Evolutionary conservation across 2,329 filamentous ascomycete genomes (phyloP), one percentile per base, ranked within the genome.

Genomic region (Fusarium sambucinum): DNA sequence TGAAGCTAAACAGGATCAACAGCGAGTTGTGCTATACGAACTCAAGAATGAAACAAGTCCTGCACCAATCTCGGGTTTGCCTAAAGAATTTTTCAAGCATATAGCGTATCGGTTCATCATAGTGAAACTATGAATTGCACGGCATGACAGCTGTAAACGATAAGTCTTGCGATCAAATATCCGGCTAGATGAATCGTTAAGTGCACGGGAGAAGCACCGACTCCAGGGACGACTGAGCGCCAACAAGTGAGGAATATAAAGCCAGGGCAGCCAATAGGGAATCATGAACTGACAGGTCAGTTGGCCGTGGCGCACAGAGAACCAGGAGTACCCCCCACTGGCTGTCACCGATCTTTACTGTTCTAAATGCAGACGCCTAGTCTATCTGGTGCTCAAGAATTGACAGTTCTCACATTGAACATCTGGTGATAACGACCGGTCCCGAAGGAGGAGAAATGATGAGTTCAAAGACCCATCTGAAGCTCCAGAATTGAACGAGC

Each of bases 1-100:
- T 50, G 46, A 46, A 68, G 53, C 62, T 35, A 68, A 67, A 59
- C 50, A 63, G 54, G 53, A 62, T 45, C 32, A 33, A 50, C 21
- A 45, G 17, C 14, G 46, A 38, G 32, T 27, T 37, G 46, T 50
- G 35, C 46, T 27, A 33, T 38, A 50, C 46, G 33, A 38, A 38
- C 23, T 27, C 32, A 38, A 35, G 23, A 37, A 17, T 27, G 19
- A 16, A 25, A 13, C 23, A 50, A 37, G 21, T 37, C 30, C 17
- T 50, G 32, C 19, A n/a, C 42, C 52, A 62, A 55, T 47, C 42
- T 59, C 41, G 45, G 40, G 32, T 48, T 50, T 40, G 55, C 53
- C 40, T 48, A 42, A 46, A 41, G 32, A 60, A 38, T 53, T 13
- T 29, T 13, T 47, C 46, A 27, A 51, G 41, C 33, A 48, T 33